A percentile compares a stretch with the other conserved stretches of the same genome.
phyloP scores from a whole-genome alignment of 768 basidiomycete genomes.

The Kondoa subrosea region DNA sequence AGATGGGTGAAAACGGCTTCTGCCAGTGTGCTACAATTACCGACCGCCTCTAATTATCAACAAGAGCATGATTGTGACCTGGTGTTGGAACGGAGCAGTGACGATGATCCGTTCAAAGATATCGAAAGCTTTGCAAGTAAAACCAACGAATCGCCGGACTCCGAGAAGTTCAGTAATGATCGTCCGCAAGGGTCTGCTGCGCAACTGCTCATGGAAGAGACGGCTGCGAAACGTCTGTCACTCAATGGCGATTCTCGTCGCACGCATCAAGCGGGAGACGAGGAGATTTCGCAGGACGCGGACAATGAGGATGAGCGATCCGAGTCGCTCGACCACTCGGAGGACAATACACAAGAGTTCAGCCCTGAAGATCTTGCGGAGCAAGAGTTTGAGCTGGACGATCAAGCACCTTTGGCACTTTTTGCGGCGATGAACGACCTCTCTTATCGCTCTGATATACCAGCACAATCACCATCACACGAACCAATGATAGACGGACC shows the following conservation, averaged over 20 bases:
- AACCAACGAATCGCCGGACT: no score
- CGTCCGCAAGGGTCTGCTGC: conserved; percentile 21
- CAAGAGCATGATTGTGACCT: conserved; percentile 27
- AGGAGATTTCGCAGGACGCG: not conserved
- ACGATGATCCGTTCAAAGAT: conserved; percentile 66
- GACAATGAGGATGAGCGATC: not conserved
- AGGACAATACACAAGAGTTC: not conserved
- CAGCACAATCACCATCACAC: not conserved
- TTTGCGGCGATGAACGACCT: not conserved
- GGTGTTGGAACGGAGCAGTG: no score
- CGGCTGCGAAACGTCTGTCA: not conserved
- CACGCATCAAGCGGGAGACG: conserved; percentile 19
- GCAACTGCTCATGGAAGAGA: conserved; percentile 8
- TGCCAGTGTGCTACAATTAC: not conserved
- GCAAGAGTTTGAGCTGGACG: conserved; percentile 33
- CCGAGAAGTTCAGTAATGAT: conserved; percentile 6
- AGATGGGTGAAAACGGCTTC: conserved; percentile 31
- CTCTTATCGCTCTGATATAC: not conserved
- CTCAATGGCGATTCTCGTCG: not conserved
- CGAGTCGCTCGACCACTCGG: not conserved
- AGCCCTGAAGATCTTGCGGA: no score
- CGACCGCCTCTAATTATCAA: conserved; percentile 22
- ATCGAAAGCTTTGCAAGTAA: conserved; percentile 62
- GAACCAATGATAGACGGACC: not conserved
- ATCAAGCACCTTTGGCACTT: not conserved